Base-by-base conservation (phyloP, 164 flowering plant genomes). In the Liriodendron chinense region DNA sequence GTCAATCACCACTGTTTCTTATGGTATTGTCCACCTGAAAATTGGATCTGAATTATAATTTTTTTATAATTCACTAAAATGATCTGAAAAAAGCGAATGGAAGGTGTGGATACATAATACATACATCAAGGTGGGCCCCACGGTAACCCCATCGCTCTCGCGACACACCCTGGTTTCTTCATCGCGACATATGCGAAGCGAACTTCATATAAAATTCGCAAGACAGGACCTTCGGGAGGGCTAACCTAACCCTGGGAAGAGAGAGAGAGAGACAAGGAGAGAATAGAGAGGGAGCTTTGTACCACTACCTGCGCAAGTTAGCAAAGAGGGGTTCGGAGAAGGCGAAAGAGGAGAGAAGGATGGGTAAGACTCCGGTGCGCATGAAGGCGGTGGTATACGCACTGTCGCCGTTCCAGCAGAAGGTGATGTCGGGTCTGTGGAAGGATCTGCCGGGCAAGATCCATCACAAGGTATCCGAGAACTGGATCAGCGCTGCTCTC, bases 381-480 rank as follows among this genome's bases (percentile, higher is more conserved):
- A 74, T 91, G 91, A 92, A 84, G 87, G 90, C 92, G 23, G 91
- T 92, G 78, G 78, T 89, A 1, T 92, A 92, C 85, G 76, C 89
- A 0, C 82, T 92, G 14, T 92, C 94, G 0, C 97, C 97, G 25
- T 89, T 86, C 76, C 97, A 91, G 79, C 97, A 92, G 89, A 86
- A 91, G 88, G 75, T 87, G 68, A 92, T 92, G 97, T 7, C 84
- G 0, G 97, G 94, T 6, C 86, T 90, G 1, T 91, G 92, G 93
- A 90, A 88, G 81, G 90, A 89, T 82, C 57, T 92, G 2, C 84
- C 91, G 1, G 75, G 72, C 4, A 92, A 92, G 84, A 86, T 92
- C 79, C 79, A 79, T 73, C 86, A 90, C 80, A 92, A 89, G 84
- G 77, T 90, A 87, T 76, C 93, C 59, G 97, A 91, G 81, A 91